Conservation (phyloP, 2,329 filamentous ascomycete species). For the Venturia carpophila region DNA sequence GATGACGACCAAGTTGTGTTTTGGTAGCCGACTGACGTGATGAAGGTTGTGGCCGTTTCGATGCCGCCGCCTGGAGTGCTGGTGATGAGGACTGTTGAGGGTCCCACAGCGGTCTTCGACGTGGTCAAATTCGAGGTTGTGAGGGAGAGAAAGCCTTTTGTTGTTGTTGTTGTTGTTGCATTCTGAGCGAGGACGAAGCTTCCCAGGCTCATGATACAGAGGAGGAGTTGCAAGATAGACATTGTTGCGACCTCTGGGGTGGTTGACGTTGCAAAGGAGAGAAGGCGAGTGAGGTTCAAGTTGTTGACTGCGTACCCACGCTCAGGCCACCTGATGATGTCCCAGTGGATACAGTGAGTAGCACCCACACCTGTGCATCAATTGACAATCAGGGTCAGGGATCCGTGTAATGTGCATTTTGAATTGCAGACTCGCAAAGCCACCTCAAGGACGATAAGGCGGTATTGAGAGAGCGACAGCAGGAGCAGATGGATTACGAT, state of each 20-base stretch:
- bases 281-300: neutral
- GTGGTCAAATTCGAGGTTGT: neutral
- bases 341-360: no score
- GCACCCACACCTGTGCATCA: neutral
- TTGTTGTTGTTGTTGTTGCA: neutral
- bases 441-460: neutral
- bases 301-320: neutral
- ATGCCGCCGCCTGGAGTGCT: slow-evolving; percentile 8
- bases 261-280: neutral
- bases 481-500: neutral
- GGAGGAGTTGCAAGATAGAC: neutral
- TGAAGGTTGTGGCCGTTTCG: neutral
- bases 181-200: slow-evolving; percentile 5
- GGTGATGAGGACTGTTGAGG: slow-evolving; percentile 4
- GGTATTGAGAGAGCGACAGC: neutral
- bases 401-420: neutral
- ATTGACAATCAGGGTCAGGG: neutral
- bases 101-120: neutral
- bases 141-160: neutral
- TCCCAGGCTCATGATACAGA: neutral
- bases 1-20: neutral
- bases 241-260: neutral
- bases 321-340: slow-evolving; percentile 5
- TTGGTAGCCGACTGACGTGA: neutral
- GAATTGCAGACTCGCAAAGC: neutral